Evolutionary conservation across 2,329 filamentous ascomycete species (phyloP).

Genomic region (Aspergillus sp.): DNA sequence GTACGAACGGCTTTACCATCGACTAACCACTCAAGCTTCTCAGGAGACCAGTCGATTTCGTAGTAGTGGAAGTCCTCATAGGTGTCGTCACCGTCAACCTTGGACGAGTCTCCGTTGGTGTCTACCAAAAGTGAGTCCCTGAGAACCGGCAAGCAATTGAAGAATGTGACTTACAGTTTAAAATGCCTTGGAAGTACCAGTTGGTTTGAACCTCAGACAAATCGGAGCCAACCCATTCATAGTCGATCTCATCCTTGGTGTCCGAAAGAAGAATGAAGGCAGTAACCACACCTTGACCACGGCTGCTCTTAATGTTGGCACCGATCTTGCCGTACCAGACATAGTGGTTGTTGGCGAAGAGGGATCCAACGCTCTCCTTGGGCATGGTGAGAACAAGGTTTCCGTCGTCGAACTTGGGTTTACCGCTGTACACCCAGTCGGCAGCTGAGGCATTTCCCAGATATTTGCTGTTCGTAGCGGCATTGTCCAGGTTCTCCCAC

Average conservation of each 20-base stretch:
- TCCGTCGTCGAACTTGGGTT: conserved; percentile 61
- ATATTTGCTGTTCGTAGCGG: conserved; percentile 74
- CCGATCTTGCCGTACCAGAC: conserved; percentile 97
- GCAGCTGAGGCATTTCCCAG: conserved; percentile 75
- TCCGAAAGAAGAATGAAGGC: conserved; percentile 95
- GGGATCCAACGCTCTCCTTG: conserved; percentile 77
- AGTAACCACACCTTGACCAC: conserved; percentile 87
- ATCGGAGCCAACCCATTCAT: conserved; percentile 86
- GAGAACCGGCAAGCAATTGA: neutral
- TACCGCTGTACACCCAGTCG: conserved; percentile 88
- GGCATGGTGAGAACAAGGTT: conserved; percentile 87
- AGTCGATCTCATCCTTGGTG: conserved; percentile 98
- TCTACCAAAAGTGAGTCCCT: conserved; percentile 51
- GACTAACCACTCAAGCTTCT: conserved; percentile 80
- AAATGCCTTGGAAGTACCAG: conserved; percentile 94
- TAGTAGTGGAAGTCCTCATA: conserved; percentile 82
- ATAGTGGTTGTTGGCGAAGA: conserved; percentile 80
- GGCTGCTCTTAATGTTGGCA: conserved; percentile 78
- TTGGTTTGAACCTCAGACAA: conserved; percentile 82
- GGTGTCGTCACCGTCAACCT: conserved; percentile 59
- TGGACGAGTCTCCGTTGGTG: conserved; percentile 71
- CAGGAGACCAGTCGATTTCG: conserved; percentile 89
- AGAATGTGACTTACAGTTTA: conserved; percentile 70
- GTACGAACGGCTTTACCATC: conserved; percentile 77
- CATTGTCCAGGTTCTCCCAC: conserved; percentile 69